Evolutionary conservation across 352 stramenopile genomes (phyloP), one percentile per base, ranked within the genome.

Genomic region (Phytophthora constricta): DNA sequence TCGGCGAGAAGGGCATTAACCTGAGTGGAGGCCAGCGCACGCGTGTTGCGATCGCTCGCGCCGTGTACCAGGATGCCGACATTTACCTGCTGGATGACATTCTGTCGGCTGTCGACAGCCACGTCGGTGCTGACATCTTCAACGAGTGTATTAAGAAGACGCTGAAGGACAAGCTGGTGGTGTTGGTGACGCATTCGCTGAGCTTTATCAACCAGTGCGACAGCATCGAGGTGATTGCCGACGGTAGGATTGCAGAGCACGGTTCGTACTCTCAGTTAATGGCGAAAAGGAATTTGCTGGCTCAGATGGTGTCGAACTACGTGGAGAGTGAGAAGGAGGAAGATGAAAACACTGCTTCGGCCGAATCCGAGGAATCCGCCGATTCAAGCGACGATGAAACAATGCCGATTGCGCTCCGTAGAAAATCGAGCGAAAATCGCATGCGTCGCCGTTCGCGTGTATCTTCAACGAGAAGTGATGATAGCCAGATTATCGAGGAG

Each of bases 1-100:
- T 99, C 48, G 98, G 97, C 8, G 97, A 99, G 79, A 98, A 98
- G 62, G 98, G 98, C 1, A 97, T 99, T 45, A 99, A 98, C 69
- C 76, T 99, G 5, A 98, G 82, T 31, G 97, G 97, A 14, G 98
- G 98, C 5, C 97, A 99, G 77, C 98, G 98, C 56, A 90, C 84
- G 31, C 86, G 96, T 55, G 89, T 99, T 9, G 88, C 90, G 10
- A 79, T 99, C 3, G 97, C 97, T 31, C 86, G 97, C 22, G 95
- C 93, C 0, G 87, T 99, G 37, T 99, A 99, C 82, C 77, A 90
- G 58, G 72, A 97, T 51, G 86, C 93, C 2, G 96, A 99, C 58
- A 88, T 99, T 42, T 98, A 98, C 73, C 60, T 99, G 16, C 76
- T 99, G 19, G 98, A 99, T 66, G 97, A 99, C 68, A 90, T 97